A percentile compares a stretch with the other conserved stretches of the same genome.
Evolutionary conservation across 768 basidiomycete species (phyloP).

Genomic region (Panaeolus cyanescens): DNA sequence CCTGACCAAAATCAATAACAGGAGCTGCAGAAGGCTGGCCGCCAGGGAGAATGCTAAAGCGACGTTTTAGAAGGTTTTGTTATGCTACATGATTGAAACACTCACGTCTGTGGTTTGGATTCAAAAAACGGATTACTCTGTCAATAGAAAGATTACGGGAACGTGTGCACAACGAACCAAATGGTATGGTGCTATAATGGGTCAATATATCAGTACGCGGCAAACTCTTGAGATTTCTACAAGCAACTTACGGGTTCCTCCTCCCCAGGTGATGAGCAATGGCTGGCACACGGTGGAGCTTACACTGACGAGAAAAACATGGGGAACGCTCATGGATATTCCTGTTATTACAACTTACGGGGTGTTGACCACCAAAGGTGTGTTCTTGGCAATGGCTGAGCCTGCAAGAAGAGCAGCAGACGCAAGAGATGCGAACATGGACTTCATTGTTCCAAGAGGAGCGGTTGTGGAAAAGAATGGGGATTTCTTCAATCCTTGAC

Average conservation of each 20-base stretch:
- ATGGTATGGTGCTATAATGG: constrained; percentile 60
- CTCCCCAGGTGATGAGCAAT: constrained; percentile 51
- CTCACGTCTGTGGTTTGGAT: constrained; percentile 38
- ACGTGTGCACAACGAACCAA: constrained; percentile 47
- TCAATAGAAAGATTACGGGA: constrained; percentile 9
- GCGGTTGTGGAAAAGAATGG: neutral
- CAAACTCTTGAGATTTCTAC: neutral
- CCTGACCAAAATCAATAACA: constrained; percentile 46
- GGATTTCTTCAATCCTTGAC: neutral
- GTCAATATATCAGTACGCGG: constrained; percentile 12
- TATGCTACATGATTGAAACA: neutral
- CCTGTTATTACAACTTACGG: constrained; percentile 53
- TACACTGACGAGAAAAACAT: constrained; percentile 12
- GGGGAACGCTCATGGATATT: neutral
- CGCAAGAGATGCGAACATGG: constrained; percentile 38
- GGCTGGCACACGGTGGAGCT: constrained; percentile 62
- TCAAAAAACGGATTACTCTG: neutral
- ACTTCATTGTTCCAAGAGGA: constrained; percentile 46
- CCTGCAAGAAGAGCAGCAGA: constrained; percentile 41
- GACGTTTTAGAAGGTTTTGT: neutral
- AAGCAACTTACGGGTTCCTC: constrained; percentile 52
- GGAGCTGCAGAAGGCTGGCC: constrained; percentile 41
- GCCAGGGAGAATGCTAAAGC: constrained; percentile 56
- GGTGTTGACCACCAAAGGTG: constrained; percentile 62
- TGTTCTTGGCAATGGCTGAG: constrained; percentile 44